These are phyloP conservation scores for Beta lomatogona DNA, from an alignment of 179 eudicot species.

Conservation along the genomic window DNA sequence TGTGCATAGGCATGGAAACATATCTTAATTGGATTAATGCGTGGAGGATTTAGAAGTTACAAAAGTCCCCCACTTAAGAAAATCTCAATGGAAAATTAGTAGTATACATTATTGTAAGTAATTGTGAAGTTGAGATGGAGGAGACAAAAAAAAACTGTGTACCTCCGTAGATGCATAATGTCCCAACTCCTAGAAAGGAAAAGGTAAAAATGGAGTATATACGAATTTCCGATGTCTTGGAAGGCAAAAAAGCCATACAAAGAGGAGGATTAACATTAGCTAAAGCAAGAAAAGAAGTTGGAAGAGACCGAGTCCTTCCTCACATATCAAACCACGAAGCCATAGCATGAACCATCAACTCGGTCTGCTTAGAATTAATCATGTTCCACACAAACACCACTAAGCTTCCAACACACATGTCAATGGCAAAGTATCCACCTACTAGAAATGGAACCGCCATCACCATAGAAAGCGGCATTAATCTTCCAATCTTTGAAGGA, in stretches of 20 bases:
- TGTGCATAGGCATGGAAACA: too few species aligned
- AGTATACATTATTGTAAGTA: too few species aligned
- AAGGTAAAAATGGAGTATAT: too few species aligned
- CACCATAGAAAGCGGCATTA: constrained; percentile 72
- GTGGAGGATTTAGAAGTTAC: too few species aligned
- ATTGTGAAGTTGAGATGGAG: too few species aligned
- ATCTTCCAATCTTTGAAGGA: constrained; percentile 48
- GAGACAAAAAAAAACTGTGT: not conserved
- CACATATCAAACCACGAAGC: constrained; percentile 85
- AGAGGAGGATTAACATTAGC: constrained; percentile 69
- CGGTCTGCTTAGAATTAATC: constrained; percentile 48
- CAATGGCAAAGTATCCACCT: constrained; percentile 68
- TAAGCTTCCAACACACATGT: constrained; percentile 69
- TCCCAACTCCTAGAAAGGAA: too few species aligned
- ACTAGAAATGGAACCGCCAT: constrained; percentile 80
- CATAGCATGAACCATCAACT: constrained; percentile 68
- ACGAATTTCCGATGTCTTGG: constrained; percentile 27
- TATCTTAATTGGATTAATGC: too few species aligned
- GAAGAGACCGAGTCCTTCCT: constrained; percentile 79
- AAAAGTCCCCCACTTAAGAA: too few species aligned
- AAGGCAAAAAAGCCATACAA: constrained; percentile 69
- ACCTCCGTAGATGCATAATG: too few species aligned
- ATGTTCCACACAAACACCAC: constrained; percentile 58
- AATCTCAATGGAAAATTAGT: too few species aligned
- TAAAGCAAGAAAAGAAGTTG: constrained; percentile 69